These are phyloP conservation scores for Solanum okadae DNA, from an alignment of 257 asterid species.

Conservation along the genomic window DNA sequence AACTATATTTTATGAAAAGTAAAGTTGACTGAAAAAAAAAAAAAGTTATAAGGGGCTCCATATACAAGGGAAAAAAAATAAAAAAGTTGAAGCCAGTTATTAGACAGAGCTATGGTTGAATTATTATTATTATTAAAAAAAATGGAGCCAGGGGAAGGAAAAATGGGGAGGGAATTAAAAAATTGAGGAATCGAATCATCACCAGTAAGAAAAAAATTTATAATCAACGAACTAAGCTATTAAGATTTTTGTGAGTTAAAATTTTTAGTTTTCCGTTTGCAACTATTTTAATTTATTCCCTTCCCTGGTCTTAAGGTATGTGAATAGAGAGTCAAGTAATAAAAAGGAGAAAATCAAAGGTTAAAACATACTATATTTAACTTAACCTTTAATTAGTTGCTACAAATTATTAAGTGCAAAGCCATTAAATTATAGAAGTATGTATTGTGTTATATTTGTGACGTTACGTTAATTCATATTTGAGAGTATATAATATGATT, in stretches of 20 bases:
- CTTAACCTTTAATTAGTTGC: neutral
- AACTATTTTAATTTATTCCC: neutral
- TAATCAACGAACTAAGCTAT: neutral
- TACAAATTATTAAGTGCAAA: neutral
- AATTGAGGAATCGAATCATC: too few species aligned
- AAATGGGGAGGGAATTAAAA: neutral
- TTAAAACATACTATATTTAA: neutral
- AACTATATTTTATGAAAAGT: neutral
- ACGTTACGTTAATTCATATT: neutral
- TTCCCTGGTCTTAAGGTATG: neutral
- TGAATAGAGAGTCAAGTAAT: neutral
- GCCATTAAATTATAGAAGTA: neutral
- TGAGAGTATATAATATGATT: neutral
- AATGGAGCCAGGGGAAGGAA: neutral
- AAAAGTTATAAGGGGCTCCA: neutral
- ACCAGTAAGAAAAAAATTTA: accelerated
- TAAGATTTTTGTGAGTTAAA: too few species aligned
- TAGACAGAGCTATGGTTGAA: neutral
- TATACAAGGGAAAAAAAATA: neutral
- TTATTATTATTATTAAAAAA: neutral
- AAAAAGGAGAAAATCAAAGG: too few species aligned
- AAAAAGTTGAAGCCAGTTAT: neutral
- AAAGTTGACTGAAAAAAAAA: neutral
- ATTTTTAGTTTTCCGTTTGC: too few species aligned
- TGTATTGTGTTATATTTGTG: neutral